Evolutionary conservation across 345 rosid genomes (phyloP), one percentile per base, ranked within the genome.

Genomic region (Anastatica hierochuntica): DNA sequence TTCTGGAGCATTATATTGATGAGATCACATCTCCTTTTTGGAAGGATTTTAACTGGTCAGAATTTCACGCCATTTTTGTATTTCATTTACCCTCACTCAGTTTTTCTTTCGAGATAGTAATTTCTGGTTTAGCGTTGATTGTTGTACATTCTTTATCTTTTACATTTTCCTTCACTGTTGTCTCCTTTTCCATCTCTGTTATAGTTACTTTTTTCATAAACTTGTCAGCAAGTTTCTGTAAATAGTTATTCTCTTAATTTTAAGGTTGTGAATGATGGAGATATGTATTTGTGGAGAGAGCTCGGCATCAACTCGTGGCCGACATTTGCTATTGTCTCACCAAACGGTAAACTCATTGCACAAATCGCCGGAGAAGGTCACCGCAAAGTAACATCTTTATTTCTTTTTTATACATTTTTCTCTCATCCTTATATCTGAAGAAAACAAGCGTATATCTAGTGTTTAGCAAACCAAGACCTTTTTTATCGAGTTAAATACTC

Each of bases 301-400:
- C 79, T 90, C 21, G 98, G 98, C 23, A 59, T 90, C 52, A 90
- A 71, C 73, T 90, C 96, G 20, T 90, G 98, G 98, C 96, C 98
- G 38, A 90, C 98, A 57, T 90, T 84, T 79, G 81, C 82, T 60
- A 54, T 90, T 53, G 71, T 87, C 41, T 90, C 89, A 46, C 98
- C 98, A 56, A 82, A 68, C 56, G 98, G 98, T 47, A 79, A 77
- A 75, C 68, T 90, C 47, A 63, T 90, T 45, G 98, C 89, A 56
- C 96, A 82, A 58, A 49, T 90, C 53, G 53, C 95, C 14, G 96
- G 98, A 45, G 98, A 90, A 81, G 94, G 95, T 38, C 96, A 47
- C 52, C 68, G 80, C 54, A 80, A 80, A 89, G 96, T 90, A 84
- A 62, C 38, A 36, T 31, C 47, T 23, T 53, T 33, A 57, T 12